A percentile compares a stretch with the other conserved stretches of the same genome.
Evolutionary conservation across 768 basidiomycete genomes (phyloP).

Genomic region (Amanita phalloides): DNA sequence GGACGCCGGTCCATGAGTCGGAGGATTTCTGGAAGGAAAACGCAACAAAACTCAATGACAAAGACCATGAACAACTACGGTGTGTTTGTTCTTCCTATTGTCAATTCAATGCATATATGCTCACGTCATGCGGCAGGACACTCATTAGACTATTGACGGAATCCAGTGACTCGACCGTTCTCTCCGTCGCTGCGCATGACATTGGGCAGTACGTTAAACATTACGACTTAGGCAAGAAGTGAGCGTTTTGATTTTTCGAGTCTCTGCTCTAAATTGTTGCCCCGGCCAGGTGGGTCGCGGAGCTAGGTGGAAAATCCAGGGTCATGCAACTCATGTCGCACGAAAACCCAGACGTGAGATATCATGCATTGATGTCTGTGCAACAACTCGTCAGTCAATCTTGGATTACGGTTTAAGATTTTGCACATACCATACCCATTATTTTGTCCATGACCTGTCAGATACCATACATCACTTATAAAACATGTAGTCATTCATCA

Average conservation of each 20-base stretch:
- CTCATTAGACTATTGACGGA: constrained; percentile 61
- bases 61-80: constrained; percentile 79
- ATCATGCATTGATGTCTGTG: constrained; percentile 83
- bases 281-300: constrained; percentile 54
- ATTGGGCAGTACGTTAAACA: constrained; percentile 91
- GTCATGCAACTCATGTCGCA: constrained; percentile 94
- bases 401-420: constrained; percentile 45
- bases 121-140: background rate
- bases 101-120: background rate
- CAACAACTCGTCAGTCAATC: constrained; percentile 89
- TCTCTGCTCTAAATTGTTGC: constrained; percentile 1
- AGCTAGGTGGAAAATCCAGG: constrained; percentile 76
- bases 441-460: background rate
- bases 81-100: constrained; percentile 19
- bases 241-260: constrained; percentile 14
- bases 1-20: constrained; percentile 94
- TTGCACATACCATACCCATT: background rate
- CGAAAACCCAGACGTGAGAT: constrained; percentile 78
- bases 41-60: constrained; percentile 76
- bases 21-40: constrained; percentile 99
- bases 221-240: constrained; percentile 90
- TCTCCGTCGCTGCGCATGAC: constrained; percentile 91
- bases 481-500: background rate
- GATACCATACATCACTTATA: background rate
- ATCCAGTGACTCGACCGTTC: constrained; percentile 62